These are phyloP conservation scores for Onygena corvina DNA, from an alignment of 2,329 filamentous ascomycete species.

Conservation along the genomic window DNA sequence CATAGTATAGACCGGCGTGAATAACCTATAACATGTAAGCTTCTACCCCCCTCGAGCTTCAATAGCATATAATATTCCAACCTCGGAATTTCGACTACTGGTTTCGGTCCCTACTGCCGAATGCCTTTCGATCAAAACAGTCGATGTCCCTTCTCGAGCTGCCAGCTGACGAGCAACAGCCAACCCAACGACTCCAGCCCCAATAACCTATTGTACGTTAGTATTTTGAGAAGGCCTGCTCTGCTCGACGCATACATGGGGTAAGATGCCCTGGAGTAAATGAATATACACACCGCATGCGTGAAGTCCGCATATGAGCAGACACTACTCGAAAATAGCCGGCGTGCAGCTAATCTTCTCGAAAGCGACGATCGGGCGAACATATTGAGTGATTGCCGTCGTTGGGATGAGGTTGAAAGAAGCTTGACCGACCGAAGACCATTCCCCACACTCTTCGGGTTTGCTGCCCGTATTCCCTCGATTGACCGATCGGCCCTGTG, in stretches of 20 bases:
- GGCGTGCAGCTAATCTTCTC: conserved; percentile 8
- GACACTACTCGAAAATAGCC: conserved; percentile 35
- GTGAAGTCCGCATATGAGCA: conserved; percentile 46
- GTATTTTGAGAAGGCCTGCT: too few species aligned
- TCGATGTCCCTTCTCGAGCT: conserved; percentile 46
- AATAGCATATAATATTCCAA: conserved; percentile 19
- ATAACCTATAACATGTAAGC: conserved; percentile 54
- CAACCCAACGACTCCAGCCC: conserved; percentile 64
- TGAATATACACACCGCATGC: conserved; percentile 38
- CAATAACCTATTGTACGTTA: conserved; percentile 42
- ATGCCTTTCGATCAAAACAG: conserved; percentile 73
- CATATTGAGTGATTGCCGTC: neutral
- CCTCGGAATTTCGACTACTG: conserved; percentile 79
- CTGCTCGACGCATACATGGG: neutral
- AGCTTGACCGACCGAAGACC: too few species aligned
- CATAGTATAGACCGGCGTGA: conserved; percentile 91
- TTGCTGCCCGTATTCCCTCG: too few species aligned
- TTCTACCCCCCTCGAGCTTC: neutral
- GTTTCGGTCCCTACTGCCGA: conserved; percentile 67
- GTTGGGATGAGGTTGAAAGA: neutral
- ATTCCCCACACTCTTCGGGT: too few species aligned
- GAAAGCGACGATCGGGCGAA: neutral
- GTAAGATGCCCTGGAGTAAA: conserved; percentile 3
- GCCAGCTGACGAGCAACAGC: conserved; percentile 65
- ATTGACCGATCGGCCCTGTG: too few species aligned